Evolutionary conservation across 1,139 yeast species (phyloP).

Genomic region (Geotrichum macrosporum): DNA sequence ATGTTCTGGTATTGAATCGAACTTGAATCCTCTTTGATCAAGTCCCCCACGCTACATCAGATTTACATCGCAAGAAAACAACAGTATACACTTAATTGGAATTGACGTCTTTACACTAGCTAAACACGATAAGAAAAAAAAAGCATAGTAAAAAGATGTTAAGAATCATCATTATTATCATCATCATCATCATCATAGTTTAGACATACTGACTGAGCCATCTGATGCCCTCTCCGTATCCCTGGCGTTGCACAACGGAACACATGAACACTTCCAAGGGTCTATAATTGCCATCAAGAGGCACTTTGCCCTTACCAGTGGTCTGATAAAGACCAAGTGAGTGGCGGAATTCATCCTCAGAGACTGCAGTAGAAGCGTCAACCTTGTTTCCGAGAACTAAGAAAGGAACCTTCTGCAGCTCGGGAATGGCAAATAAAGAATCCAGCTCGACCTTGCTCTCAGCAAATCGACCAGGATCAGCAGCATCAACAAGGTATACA

Average conservation of each 20-base stretch:
- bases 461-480: constrained; percentile 90
- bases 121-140: not conserved
- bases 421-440: constrained; percentile 86
- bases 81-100: too few species aligned
- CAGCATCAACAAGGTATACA: constrained; percentile 94
- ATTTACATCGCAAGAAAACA: too few species aligned
- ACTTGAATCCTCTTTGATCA: too few species aligned
- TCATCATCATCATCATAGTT: too few species aligned
- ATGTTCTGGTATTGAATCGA: too few species aligned
- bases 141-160: not conserved
- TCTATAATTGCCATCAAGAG: constrained; percentile 70
- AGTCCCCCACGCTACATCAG: too few species aligned
- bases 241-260: constrained; percentile 94
- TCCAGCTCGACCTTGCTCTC: constrained; percentile 95
- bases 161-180: not conserved
- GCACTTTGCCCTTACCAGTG: constrained; percentile 77
- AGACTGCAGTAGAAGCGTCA: constrained; percentile 88
- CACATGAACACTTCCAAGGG: constrained; percentile 97
- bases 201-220: constrained; percentile 94
- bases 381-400: constrained; percentile 93
- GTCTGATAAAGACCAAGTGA: constrained; percentile 85
- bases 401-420: constrained; percentile 83
- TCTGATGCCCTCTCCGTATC: constrained; percentile 92
- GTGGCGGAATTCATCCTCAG: constrained; percentile 89
- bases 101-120: too few species aligned